phyloP scores from a whole-genome alignment of 192 early-diverging fungal genomes.

The Paraglomus occultum region DNA sequence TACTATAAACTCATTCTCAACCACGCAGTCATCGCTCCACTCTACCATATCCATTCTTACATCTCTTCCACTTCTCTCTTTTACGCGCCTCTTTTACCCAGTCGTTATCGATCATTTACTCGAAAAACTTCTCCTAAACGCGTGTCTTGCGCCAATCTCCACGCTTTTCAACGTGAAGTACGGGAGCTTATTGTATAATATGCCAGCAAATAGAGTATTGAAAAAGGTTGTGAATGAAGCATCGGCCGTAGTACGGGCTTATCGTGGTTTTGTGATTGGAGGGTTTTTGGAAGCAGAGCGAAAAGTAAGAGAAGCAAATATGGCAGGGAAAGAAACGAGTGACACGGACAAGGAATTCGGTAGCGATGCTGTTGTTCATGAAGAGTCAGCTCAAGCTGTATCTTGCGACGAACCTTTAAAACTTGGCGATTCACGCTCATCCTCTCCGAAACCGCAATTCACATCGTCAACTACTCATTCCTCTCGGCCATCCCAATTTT shows the following conservation, averaged over 20 bases:
- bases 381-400: too few species aligned
- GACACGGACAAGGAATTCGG: too few species aligned
- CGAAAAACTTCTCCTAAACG: constrained; percentile 64
- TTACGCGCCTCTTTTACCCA: constrained; percentile 37
- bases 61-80: constrained; percentile 31
- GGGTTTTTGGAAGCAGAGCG: too few species aligned
- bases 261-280: constrained; percentile 30
- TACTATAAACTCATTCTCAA: background rate
- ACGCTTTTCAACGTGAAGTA: constrained; percentile 56
- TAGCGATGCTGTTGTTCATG: too few species aligned
- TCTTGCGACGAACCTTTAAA: too few species aligned
- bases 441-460: too few species aligned
- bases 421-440: too few species aligned
- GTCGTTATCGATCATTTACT: constrained; percentile 46
- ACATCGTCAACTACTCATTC: too few species aligned
- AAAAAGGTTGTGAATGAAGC: constrained; percentile 32
- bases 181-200: constrained; percentile 42
- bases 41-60: constrained; percentile 6
- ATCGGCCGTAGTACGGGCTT: constrained; percentile 13
- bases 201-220: constrained; percentile 22
- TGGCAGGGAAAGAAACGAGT: constrained; percentile 14
- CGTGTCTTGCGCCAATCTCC: constrained; percentile 63
- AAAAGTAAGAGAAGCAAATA: too few species aligned
- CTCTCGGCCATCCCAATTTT: too few species aligned
- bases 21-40: background rate